Evolutionary conservation across 2,329 filamentous ascomycete species (phyloP).

Genomic region (Trichoderma breve): DNA sequence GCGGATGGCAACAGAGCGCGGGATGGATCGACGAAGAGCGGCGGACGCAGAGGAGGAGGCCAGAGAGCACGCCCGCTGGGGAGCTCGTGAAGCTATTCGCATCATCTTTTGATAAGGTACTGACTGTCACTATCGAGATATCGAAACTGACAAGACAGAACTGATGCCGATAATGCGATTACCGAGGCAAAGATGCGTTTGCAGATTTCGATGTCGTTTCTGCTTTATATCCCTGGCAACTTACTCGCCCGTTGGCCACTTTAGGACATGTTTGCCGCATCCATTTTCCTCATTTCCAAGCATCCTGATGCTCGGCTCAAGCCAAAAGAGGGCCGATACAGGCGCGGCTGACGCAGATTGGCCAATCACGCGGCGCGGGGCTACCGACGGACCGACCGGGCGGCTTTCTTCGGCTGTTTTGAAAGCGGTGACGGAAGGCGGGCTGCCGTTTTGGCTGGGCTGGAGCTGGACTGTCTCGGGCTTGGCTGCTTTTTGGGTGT

Average conservation of each 20-base stretch:
- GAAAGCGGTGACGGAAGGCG: slow-evolving; percentile 13
- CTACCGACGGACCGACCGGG: slow-evolving; percentile 25
- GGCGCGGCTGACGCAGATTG: slow-evolving; percentile 28
- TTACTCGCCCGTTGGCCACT: background rate
- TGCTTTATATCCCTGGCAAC: background rate
- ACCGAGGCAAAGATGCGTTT: background rate
- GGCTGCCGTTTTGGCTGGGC: background rate
- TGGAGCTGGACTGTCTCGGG: background rate
- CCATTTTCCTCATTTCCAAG: background rate
- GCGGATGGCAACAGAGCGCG: slow-evolving; percentile 28
- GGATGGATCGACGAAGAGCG: slow-evolving; percentile 23
- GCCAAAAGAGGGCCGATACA: slow-evolving; percentile 11
- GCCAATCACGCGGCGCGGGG: slow-evolving; percentile 29
- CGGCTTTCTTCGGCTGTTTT: slow-evolving; percentile 38
- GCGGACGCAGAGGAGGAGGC: slow-evolving; percentile 20
- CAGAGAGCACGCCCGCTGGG: slow-evolving; percentile 29
- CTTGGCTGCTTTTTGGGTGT: background rate
- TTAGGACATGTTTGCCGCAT: background rate
- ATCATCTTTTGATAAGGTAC: slow-evolving; percentile 27
- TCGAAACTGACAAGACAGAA: background rate
- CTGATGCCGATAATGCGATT: background rate
- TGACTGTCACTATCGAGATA: background rate
- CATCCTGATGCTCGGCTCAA: slow-evolving; percentile 2
- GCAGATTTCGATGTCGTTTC: background rate
- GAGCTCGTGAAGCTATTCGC: slow-evolving; percentile 34